These are phyloP conservation scores for Solanum sparsipilum DNA, from an alignment of 257 asterid species.

Conservation along the genomic window DNA sequence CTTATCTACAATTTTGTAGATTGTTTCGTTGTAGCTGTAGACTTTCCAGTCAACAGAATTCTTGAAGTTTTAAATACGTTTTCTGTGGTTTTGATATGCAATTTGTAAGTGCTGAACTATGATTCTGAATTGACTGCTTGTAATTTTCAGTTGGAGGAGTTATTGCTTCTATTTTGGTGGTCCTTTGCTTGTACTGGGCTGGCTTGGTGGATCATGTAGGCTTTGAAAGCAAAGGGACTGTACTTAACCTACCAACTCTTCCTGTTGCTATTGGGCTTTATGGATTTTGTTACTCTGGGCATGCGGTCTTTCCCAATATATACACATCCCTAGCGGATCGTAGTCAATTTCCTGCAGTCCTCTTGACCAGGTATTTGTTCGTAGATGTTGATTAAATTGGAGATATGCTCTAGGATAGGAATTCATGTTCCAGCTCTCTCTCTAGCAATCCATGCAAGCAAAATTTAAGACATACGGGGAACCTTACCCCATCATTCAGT, in stretches of 20 bases:
- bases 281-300: slow-evolving; percentile 96
- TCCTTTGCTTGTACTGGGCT: slow-evolving; percentile 68
- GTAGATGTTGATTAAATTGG: background rate
- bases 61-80: background rate
- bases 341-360: slow-evolving; percentile 67
- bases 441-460: background rate
- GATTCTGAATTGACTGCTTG: background rate
- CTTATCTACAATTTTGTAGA: background rate
- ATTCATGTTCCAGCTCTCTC: background rate
- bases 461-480: background rate
- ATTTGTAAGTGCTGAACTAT: background rate
- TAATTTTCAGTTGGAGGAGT: slow-evolving; percentile 82
- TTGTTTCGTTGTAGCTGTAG: background rate
- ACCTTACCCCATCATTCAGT: background rate
- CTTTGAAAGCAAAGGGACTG: slow-evolving; percentile 36
- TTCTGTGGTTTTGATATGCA: background rate
- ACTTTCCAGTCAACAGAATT: background rate
- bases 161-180: slow-evolving; percentile 78
- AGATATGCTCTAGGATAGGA: background rate
- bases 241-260: slow-evolving; percentile 66
- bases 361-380: slow-evolving; percentile 47
- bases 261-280: slow-evolving; percentile 95
- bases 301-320: slow-evolving; percentile 92
- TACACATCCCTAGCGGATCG: slow-evolving; percentile 81
- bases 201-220: slow-evolving; percentile 79